phyloP scores from a whole-genome alignment of 345 rosid species.

The Citrus sinensis region DNA sequence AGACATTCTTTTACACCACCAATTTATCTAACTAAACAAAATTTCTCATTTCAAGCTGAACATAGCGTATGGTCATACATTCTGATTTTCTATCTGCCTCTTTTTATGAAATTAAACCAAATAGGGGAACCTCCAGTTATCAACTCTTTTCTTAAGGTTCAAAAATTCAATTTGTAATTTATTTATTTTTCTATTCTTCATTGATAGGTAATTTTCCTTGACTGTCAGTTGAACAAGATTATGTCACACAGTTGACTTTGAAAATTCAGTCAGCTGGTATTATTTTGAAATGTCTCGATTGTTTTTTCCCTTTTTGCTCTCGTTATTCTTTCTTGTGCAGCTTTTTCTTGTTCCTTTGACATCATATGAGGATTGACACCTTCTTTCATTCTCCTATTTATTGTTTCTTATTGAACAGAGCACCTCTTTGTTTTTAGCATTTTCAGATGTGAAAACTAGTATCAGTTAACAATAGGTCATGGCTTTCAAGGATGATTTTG shows the following conservation, averaged over 20 bases:
- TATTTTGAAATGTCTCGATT: background rate
- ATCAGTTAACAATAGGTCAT: background rate
- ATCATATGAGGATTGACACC: background rate
- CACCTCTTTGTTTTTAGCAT: background rate
- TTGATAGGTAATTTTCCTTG: background rate
- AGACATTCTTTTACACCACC: background rate
- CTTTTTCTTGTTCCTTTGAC: background rate
- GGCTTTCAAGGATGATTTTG: background rate
- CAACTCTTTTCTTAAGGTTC: too few species aligned
- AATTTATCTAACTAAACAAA: background rate
- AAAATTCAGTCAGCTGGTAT: background rate
- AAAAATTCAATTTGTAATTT: background rate
- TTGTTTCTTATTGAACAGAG: background rate
- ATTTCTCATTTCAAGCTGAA: background rate
- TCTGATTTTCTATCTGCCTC: background rate
- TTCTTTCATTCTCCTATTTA: background rate
- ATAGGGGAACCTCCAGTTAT: background rate
- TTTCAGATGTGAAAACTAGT: background rate
- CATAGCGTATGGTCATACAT: background rate
- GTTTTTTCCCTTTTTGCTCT: background rate
- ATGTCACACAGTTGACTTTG: background rate
- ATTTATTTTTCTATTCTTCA: background rate
- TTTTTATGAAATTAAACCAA: background rate
- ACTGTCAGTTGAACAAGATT: background rate
- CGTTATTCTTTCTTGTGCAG: background rate